Evolutionary conservation across 169 alveolate species (phyloP), one percentile per base, ranked within the genome.

Genomic region (Plasmodium yoelii): DNA sequence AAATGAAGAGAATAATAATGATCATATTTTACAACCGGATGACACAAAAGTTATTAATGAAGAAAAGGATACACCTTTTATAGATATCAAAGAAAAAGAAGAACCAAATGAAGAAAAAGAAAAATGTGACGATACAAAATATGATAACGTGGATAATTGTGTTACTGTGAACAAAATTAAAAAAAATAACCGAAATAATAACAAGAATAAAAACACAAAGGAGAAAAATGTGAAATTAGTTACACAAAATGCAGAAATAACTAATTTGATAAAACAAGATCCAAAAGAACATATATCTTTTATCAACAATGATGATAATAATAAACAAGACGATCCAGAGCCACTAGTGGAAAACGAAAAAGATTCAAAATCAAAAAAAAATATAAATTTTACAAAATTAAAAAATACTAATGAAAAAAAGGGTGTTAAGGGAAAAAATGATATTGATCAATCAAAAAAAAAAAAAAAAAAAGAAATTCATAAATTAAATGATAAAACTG

Each of bases 181-280:
- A 68, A 13, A 26, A 44, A 68, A 68, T 10, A 64, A 34, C 57
- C 24, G 56, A 15, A 34, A 64, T 1, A 64, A 10, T 24, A 63
- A 0, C 26, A 13, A 13, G 18, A 51, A 9, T 4, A 49, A 63
- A 26, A 24, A 63, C 3, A 12, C 10, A 13, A 67, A 67, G 26
- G 74, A 67, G 73, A 86, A 64, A 24, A 44, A 70, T 59, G 46
- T 49, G 67, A 42, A 77, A 53, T 18, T 55, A 64, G 61, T 91
- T 60, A 57, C 65, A 92, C 26, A 22, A 57, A 72, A 51, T 28
- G 49, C n/a, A 47, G 71, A 64, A 44, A 8, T 26, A 22, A n/a
- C 69, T 77, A 80, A 55, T 46, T 22, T 49, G 56, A 47, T 24
- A 47, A 47, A 28, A 74, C 12, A 63, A 42, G 57, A 77, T 19